A percentile compares a stretch with the other conserved stretches of the same genome.
phyloP scores from a whole-genome alignment of 805 yeast genomes.

The Lipomyces kockii region DNA sequence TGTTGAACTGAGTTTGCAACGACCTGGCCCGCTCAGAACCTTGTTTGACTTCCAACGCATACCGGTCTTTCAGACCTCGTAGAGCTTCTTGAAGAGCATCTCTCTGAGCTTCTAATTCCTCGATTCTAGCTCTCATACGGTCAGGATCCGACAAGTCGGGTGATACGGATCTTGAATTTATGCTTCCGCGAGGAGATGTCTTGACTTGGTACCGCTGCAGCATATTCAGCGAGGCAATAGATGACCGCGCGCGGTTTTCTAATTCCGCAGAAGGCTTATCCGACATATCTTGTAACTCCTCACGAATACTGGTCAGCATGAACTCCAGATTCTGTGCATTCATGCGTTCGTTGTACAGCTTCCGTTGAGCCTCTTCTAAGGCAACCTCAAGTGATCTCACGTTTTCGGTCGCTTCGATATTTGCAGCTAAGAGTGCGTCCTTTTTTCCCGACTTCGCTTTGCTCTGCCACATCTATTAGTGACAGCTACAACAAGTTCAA shows the following conservation, averaged over 20 bases:
- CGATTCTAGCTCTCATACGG: conserved; percentile 12
- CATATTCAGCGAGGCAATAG: conserved; percentile 20
- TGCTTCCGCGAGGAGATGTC: not conserved
- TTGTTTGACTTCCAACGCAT: conserved; percentile 46
- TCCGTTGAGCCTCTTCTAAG: conserved; percentile 33
- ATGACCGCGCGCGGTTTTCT: conserved; percentile 14
- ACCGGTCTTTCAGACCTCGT: conserved; percentile 48
- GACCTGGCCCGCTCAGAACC: conserved; percentile 17
- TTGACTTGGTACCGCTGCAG: conserved; percentile 6
- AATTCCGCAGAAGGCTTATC: conserved; percentile 13
- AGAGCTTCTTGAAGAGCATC: conserved; percentile 49
- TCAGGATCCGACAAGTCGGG: conserved; percentile 14
- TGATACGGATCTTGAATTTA: not conserved
- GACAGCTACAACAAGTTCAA: not conserved
- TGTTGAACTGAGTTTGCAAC: conserved; percentile 19
- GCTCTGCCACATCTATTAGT: conserved; percentile 1
- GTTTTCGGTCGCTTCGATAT: conserved; percentile 16
- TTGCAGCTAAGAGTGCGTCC: conserved; percentile 10
- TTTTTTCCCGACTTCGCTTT: conserved; percentile 17
- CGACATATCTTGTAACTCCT: conserved; percentile 30
- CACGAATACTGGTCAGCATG: conserved; percentile 31
- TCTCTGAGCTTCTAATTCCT: conserved; percentile 44
- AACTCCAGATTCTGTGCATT: conserved; percentile 33
- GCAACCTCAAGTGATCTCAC: conserved; percentile 24
- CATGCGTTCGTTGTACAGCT: conserved; percentile 32